Evolutionary conservation across 2,329 filamentous ascomycete species (phyloP).

Genomic region (Ascochyta clinopodiicola): DNA sequence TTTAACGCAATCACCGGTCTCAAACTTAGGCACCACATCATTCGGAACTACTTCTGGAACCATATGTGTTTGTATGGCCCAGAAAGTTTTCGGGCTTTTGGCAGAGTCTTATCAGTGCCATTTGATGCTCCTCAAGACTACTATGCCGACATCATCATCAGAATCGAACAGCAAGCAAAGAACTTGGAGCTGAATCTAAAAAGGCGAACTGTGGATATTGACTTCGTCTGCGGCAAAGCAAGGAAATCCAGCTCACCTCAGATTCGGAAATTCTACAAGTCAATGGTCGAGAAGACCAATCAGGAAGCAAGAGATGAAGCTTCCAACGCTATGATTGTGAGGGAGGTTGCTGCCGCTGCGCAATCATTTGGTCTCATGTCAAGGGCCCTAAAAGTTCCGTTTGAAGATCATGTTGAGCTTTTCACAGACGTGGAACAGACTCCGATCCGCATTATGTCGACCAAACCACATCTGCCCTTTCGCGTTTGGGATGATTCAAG

Average conservation of each 20-base stretch:
- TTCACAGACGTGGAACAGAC: neutral
- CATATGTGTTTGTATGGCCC: constrained; percentile 15
- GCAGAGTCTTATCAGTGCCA: constrained; percentile 2
- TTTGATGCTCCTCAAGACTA: constrained; percentile 17
- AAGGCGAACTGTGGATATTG: neutral
- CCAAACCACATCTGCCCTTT: neutral
- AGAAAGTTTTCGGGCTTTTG: constrained; percentile 6
- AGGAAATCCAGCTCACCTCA: neutral
- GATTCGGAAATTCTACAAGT: constrained; percentile 3
- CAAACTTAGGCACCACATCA: neutral
- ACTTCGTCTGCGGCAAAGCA: constrained; percentile 6
- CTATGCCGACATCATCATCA: constrained; percentile 3
- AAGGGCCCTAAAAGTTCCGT: neutral
- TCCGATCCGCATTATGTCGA: too few relatives aligned
- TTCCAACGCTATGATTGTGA: too few relatives aligned
- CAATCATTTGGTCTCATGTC: neutral
- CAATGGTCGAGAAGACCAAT: neutral
- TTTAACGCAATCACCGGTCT: constrained; percentile 21
- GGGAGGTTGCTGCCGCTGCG: neutral
- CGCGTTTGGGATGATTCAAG: constrained; percentile 16
- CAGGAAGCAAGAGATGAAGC: neutral
- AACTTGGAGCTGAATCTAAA: neutral
- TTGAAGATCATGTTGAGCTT: neutral
- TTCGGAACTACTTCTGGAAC: constrained; percentile 12
- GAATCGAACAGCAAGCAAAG: constrained; percentile 9